Conservation (phyloP, 2,329 filamentous ascomycete genomes). For the Talaromyces sp. region DNA sequence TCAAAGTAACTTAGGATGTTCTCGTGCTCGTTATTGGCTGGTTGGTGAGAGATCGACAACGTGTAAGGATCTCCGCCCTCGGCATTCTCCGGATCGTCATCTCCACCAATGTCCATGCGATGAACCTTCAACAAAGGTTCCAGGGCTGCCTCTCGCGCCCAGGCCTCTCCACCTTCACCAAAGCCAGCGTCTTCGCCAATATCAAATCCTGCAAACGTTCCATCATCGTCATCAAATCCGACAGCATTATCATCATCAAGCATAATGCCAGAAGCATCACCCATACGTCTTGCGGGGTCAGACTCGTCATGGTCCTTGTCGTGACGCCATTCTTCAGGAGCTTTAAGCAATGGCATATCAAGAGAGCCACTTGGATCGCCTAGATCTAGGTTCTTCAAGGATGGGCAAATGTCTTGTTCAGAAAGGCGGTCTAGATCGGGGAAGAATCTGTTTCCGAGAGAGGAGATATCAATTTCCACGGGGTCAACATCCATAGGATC, state of each 20-base stretch:
- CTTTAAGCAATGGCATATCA: conserved; percentile 89
- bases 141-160: conserved; percentile 85
- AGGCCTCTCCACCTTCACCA: conserved; percentile 92
- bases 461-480: conserved; percentile 74
- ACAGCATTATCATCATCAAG: conserved; percentile 82
- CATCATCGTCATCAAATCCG: conserved; percentile 79
- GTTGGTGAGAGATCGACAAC: conserved; percentile 72
- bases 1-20: conserved; percentile 99
- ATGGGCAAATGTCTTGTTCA: conserved; percentile 88
- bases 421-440: conserved; percentile 75
- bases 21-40: conserved; percentile 71
- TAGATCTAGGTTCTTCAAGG: conserved; percentile 88
- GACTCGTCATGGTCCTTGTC: conserved; percentile 58
- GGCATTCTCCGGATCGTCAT: conserved; percentile 52
- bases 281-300: conserved; percentile 47
- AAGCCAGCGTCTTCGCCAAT: conserved; percentile 69
- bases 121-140: conserved; percentile 84
- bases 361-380: conserved; percentile 80
- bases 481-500: conserved; percentile 59
- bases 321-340: conserved; percentile 78
- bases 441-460: conserved; percentile 79
- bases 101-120: conserved; percentile 50
- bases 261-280: conserved; percentile 74
- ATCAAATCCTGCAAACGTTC: conserved; percentile 67
- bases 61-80: conserved; percentile 72